Base-by-base conservation (phyloP, 352 stramenopile species). In the Phytophthora fragariae region DNA sequence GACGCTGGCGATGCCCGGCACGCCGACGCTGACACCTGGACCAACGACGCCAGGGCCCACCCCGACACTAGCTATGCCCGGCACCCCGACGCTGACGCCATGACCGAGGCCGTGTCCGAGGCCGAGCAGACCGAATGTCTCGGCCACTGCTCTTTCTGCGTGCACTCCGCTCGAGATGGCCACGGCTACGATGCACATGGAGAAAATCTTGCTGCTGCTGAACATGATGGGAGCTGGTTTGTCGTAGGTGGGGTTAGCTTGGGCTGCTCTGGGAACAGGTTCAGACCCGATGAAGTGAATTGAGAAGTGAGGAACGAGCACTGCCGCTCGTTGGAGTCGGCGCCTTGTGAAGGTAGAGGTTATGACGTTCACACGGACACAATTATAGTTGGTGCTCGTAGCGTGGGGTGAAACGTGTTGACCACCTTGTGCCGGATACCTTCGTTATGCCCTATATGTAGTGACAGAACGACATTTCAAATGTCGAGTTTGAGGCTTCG, bases 151-250 rank as follows among this genome's bases (percentile, higher is more conserved):
- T 17, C 39, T 35, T 15, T 60, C 61, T n/a, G 50, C 62, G 24
- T n/a, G 50, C 29, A 41, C 50, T 12, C 52, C 9, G 50, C 17
- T 68, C 14, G 62, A 68, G 21, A 68, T 10, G 37, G 27, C 37
- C 27, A 21, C 37, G 50, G 31, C 37, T 21, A 31, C 41, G 62
- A 68, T 55, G 39, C 35, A 61, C 24, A 68, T 53, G 52, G 37
- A n/a, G 53, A 62, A 47, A 15, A 68, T 68, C 50, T 68, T 68
- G 44, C 12, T 31, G 61, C 44, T 67, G 60, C 37, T 60, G 61
- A 60, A 54, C 61, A 68, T 68, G 61, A 9, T 57, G 52, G 61
- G 14, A 17, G 44, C 14, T 41, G 8, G 24, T 41, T 29, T 24
- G n/a, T 54, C 0, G 47, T 54, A 29, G 47, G 2, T 2, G 47